phyloP scores from a whole-genome alignment of 2,329 filamentous ascomycete genomes.

The Leptographium galeiforme region DNA sequence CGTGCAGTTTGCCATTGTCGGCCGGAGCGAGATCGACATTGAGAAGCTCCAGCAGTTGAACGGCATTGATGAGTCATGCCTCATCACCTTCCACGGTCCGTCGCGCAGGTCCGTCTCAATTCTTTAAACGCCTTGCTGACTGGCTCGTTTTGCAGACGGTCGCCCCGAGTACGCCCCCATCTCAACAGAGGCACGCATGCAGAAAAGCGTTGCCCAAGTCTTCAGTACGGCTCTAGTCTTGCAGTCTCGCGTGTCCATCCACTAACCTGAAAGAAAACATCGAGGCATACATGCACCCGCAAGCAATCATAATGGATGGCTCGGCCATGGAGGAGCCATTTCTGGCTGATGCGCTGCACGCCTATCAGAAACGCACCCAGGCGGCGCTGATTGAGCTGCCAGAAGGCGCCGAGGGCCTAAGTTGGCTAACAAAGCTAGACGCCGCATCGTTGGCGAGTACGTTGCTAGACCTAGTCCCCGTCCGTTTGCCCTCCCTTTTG shows the following conservation, averaged over 20 bases:
- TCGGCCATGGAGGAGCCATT: slow-evolving; percentile 52
- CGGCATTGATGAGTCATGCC: slow-evolving; percentile 59
- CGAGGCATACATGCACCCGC: slow-evolving; percentile 60
- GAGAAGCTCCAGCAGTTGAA: slow-evolving; percentile 63
- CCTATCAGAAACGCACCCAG: slow-evolving; percentile 35
- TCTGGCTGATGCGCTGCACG: slow-evolving; percentile 48
- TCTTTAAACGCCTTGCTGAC: neutral
- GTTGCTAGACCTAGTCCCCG: neutral
- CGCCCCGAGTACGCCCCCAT: slow-evolving; percentile 58
- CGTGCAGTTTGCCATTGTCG: slow-evolving; percentile 73
- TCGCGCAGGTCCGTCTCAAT: slow-evolving; percentile 7
- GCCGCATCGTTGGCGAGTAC: slow-evolving; percentile 53
- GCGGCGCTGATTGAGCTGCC: slow-evolving; percentile 68
- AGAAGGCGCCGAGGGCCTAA: slow-evolving; percentile 44
- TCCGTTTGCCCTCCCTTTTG: slow-evolving; percentile 8
- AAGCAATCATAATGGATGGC: slow-evolving; percentile 61
- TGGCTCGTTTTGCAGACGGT: slow-evolving; percentile 42
- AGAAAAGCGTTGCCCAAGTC: slow-evolving; percentile 47
- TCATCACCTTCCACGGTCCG: slow-evolving; percentile 45
- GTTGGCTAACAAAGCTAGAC: slow-evolving; percentile 71
- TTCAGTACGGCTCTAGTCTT: slow-evolving; percentile 35
- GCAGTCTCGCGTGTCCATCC: neutral
- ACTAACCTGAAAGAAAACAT: slow-evolving; percentile 41
- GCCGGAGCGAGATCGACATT: slow-evolving; percentile 55
- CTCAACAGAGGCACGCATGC: slow-evolving; percentile 59